A percentile compares a stretch with the other conserved stretches of the same genome.
Evolutionary conservation across 1,284 basidiomycete genomes (phyloP).

Genomic region (Mrakiaceae sp.): DNA sequence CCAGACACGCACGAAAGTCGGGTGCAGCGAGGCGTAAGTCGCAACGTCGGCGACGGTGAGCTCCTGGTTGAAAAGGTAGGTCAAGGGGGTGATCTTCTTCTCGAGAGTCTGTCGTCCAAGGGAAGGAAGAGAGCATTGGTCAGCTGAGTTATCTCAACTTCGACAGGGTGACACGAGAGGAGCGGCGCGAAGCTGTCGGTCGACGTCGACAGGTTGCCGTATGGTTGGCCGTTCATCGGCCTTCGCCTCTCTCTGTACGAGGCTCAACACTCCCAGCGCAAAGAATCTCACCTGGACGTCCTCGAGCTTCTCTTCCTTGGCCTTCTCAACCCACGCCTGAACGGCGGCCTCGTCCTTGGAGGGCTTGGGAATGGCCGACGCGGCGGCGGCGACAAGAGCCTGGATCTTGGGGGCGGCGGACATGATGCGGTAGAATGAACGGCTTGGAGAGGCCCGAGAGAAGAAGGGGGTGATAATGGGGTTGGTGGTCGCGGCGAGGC

Average conservation of each 20-base stretch:
- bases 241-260: too few relatives aligned
- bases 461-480: too few relatives aligned
- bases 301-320: slow-evolving; percentile 2
- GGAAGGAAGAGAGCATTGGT: neutral
- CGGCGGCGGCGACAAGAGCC: slow-evolving; percentile 6
- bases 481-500: too few relatives aligned
- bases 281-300: slow-evolving; percentile 3
- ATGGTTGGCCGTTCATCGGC: too few relatives aligned
- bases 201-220: neutral
- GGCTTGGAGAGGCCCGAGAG: too few relatives aligned
- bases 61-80: slow-evolving; percentile 64
- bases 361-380: neutral
- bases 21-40: slow-evolving; percentile 69
- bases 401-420: neutral
- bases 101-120: slow-evolving; percentile 51
- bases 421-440: too few relatives aligned
- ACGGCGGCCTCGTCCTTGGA: slow-evolving; percentile 12
- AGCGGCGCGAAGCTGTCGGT: neutral
- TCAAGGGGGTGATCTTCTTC: slow-evolving; percentile 57
- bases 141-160: neutral
- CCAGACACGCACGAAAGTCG: slow-evolving; percentile 50
- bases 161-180: neutral
- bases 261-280: too few relatives aligned
- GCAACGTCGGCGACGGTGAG: slow-evolving; percentile 78
- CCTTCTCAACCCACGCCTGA: slow-evolving; percentile 7